Conservation (phyloP, 306 rosid genomes). For the Canavalia ensiformis region DNA sequence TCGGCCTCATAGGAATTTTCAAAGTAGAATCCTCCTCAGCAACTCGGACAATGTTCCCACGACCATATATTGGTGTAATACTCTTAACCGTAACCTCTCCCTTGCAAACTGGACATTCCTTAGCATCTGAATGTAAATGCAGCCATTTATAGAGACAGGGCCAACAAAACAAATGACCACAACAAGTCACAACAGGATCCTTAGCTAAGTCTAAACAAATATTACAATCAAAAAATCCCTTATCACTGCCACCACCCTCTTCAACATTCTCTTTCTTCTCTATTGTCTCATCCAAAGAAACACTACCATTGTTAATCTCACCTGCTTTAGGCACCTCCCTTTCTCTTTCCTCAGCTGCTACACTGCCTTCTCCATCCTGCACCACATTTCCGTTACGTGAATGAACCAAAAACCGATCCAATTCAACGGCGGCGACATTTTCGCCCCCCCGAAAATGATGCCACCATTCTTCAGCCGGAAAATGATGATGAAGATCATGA, state of each 20-base stretch:
- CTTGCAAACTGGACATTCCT: background rate
- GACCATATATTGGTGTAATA: slow-evolving; percentile 74
- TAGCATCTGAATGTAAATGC: slow-evolving; percentile 64
- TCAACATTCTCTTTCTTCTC: slow-evolving; percentile 61
- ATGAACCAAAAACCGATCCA: slow-evolving; percentile 60
- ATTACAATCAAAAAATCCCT: slow-evolving; percentile 77
- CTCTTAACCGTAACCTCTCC: slow-evolving; percentile 65
- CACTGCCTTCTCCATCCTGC: slow-evolving; percentile 70
- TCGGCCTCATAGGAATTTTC: slow-evolving; percentile 69
- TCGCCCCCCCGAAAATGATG: background rate
- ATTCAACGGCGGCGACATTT: slow-evolving; percentile 41
- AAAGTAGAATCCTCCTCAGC: slow-evolving; percentile 62
- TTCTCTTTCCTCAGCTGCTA: slow-evolving; percentile 57
- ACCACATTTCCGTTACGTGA: slow-evolving; percentile 53
- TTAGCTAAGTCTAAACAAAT: slow-evolving; percentile 69
- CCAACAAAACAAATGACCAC: slow-evolving; percentile 84
- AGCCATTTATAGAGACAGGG: slow-evolving; percentile 70
- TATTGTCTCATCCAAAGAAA: slow-evolving; percentile 47
- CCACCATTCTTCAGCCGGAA: slow-evolving; percentile 49
- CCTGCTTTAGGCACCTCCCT: slow-evolving; percentile 59
- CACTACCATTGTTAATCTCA: slow-evolving; percentile 54
- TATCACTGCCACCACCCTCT: slow-evolving; percentile 62
- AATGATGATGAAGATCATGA: slow-evolving; percentile 31
- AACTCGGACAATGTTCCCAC: slow-evolving; percentile 51
- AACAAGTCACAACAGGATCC: slow-evolving; percentile 74